Conservation (phyloP, 139 green algal genomes). For the Tetradesmus lagerheimii region DNA sequence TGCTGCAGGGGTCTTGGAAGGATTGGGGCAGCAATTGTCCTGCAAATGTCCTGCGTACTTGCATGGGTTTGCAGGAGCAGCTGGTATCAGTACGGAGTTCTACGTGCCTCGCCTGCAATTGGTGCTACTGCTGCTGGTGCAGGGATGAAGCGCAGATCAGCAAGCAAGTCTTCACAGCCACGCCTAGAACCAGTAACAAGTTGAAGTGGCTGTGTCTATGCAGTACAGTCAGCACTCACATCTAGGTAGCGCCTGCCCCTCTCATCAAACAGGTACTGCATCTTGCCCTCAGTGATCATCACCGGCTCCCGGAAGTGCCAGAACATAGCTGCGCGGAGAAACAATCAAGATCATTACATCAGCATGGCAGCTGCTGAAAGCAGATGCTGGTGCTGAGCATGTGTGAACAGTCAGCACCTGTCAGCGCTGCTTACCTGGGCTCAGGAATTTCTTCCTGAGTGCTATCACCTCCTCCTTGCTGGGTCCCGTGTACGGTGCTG, state of each 20-base stretch:
- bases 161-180: no score
- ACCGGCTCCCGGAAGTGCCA: constrained; percentile 91
- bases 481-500: constrained; percentile 83
- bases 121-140: no score
- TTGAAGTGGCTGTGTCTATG: neutral
- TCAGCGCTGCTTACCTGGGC: constrained; percentile 73
- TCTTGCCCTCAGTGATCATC: constrained; percentile 96
- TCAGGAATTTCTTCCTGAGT: constrained; percentile 86
- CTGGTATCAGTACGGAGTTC: no score
- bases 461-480: constrained; percentile 84
- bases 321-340: constrained; percentile 71
- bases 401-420: neutral
- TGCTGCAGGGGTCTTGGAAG: no score
- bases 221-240: constrained; percentile 60
- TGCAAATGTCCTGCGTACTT: no score
- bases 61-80: no score
- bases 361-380: neutral
- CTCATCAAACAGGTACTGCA: constrained; percentile 99
- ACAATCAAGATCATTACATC: neutral
- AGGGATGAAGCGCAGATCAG: no score
- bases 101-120: no score
- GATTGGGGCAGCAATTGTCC: no score
- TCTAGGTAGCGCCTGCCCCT: constrained; percentile 92
- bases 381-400: neutral
- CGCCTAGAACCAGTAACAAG: no score